A percentile compares a stretch with the other conserved stretches of the same genome.
These are phyloP conservation scores for Phytophthora nicotianae DNA, from an alignment of 352 stramenopile species.

Conservation along the genomic window DNA sequence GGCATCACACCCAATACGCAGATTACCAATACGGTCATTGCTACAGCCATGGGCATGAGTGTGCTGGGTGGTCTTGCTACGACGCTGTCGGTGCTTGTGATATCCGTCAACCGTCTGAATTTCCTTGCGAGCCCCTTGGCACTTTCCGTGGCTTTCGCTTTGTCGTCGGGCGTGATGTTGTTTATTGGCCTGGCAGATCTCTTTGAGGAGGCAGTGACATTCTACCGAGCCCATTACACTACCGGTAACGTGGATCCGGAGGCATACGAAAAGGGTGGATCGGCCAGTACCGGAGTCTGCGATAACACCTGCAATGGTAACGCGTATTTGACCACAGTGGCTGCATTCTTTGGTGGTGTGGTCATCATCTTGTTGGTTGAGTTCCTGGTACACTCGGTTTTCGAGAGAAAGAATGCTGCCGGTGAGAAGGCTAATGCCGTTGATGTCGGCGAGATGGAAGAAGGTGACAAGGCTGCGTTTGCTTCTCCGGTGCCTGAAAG, in stretches of 20 bases:
- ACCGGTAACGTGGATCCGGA: conserved; percentile 57
- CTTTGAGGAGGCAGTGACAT: conserved; percentile 54
- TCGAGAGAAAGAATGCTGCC: conserved; percentile 30
- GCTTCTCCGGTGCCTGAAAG: conserved; percentile 14
- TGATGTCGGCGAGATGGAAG: conserved; percentile 12
- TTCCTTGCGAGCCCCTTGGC: conserved; percentile 55
- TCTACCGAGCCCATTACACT: conserved; percentile 55
- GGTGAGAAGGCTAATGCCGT: conserved; percentile 15
- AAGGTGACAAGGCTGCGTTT: conserved; percentile 23
- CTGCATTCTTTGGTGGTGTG: conserved; percentile 59
- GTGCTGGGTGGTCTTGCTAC: conserved; percentile 69
- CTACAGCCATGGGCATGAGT: conserved; percentile 73
- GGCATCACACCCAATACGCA: conserved; percentile 34
- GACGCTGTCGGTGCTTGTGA: conserved; percentile 63
- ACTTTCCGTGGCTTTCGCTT: conserved; percentile 58
- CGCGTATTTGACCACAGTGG: conserved; percentile 51
- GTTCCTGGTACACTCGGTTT: conserved; percentile 54
- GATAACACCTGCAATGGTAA: conserved; percentile 67
- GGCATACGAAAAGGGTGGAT: conserved; percentile 65
- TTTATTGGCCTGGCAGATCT: conserved; percentile 72
- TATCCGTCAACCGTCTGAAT: conserved; percentile 59
- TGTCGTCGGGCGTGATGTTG: conserved; percentile 76
- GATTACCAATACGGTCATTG: conserved; percentile 56
- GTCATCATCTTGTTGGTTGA: conserved; percentile 65
- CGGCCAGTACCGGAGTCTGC: conserved; percentile 50